phyloP scores from a whole-genome alignment of 306 rosid genomes.

The Vigna unguiculata region DNA sequence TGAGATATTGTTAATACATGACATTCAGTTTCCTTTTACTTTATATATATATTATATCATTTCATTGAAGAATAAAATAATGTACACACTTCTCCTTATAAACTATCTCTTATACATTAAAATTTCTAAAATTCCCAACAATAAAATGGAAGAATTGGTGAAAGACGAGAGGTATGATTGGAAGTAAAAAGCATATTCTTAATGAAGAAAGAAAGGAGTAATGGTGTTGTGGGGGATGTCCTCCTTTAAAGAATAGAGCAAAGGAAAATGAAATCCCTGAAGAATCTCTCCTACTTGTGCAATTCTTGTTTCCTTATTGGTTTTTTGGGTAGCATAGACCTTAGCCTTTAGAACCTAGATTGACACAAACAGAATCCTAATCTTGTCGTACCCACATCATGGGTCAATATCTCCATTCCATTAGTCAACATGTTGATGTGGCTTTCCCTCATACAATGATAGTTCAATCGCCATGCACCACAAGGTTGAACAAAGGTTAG shows the following conservation, averaged over 20 bases:
- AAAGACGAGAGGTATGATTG: not conserved
- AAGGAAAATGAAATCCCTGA: not conserved
- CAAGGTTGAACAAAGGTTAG: not conserved
- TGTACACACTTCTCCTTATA: no score
- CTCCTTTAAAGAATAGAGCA: not conserved
- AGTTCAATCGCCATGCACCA: slow-evolving; percentile 14
- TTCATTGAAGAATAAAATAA: no score
- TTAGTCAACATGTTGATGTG: slow-evolving; percentile 1
- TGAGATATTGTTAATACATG: no score
- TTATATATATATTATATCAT: no score
- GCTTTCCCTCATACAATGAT: slow-evolving; percentile 10
- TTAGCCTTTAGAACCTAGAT: slow-evolving; percentile 15
- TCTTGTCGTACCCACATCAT: not conserved
- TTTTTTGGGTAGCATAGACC: slow-evolving; percentile 13
- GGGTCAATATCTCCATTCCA: not conserved
- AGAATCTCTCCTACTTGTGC: slow-evolving; percentile 3
- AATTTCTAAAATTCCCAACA: no score
- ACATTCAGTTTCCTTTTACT: no score
- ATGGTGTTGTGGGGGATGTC: not conserved
- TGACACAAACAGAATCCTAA: slow-evolving; percentile 10
- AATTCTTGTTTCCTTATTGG: not conserved
- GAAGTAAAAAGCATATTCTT: not conserved
- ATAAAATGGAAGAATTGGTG: no score
- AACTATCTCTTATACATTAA: no score
- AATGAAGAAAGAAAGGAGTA: not conserved